Evolutionary conservation across 2,329 filamentous ascomycete species (phyloP).

Genomic region (Pseudopyrenochaeta lycopersici): DNA sequence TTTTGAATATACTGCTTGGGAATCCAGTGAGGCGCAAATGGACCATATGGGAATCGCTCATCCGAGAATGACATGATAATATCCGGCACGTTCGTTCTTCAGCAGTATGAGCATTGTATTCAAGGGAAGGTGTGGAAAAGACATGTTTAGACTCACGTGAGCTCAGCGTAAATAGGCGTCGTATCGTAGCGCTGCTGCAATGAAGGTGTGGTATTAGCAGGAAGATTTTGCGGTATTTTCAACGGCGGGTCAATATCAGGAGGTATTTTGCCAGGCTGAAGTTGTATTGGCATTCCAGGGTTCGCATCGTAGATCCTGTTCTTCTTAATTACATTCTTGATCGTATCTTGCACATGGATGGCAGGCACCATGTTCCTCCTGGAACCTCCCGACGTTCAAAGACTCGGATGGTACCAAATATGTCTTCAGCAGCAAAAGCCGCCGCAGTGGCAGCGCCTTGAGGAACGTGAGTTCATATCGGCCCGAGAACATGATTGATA

Average conservation of each 20-base stretch:
- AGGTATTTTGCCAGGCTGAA: conserved; percentile 57
- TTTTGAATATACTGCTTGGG: conserved; percentile 59
- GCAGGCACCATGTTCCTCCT: conserved; percentile 46
- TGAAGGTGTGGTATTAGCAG: conserved; percentile 37
- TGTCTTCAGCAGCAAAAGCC: conserved; percentile 45
- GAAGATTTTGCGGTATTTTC: too few species aligned
- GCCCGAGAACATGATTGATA: too few species aligned
- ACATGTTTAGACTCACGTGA: conserved; percentile 56
- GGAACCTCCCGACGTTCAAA: conserved; percentile 46
- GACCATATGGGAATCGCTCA: conserved; percentile 62
- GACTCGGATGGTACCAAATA: conserved; percentile 44
- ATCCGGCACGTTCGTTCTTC: conserved; percentile 64
- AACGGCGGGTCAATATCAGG: conserved; percentile 58
- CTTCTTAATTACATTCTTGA: too few species aligned
- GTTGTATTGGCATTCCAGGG: conserved; percentile 44
- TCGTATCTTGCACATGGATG: neutral
- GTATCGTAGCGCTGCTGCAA: conserved; percentile 56
- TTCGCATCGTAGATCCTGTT: conserved; percentile 63
- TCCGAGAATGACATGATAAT: conserved; percentile 67
- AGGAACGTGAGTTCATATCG: too few species aligned
- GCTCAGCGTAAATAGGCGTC: conserved; percentile 62
- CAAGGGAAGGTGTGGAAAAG: neutral
- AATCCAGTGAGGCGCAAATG: conserved; percentile 65
- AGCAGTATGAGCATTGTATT: conserved; percentile 1
- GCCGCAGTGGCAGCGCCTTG: conserved; percentile 46